Evolutionary conservation across 768 basidiomycete genomes (phyloP).

Genomic region (Suillus tomentosus): DNA sequence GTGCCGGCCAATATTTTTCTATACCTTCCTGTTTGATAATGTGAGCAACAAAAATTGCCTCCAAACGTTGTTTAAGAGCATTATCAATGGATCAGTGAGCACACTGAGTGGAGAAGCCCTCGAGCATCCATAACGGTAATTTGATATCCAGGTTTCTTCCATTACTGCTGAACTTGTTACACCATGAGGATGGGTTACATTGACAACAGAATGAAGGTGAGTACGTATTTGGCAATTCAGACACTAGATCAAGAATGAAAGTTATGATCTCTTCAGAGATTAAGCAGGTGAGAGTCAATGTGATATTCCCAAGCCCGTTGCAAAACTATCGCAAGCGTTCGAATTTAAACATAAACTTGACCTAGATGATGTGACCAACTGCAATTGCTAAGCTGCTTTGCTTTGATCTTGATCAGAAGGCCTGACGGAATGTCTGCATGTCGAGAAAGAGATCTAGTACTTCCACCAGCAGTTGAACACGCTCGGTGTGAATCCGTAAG

Average conservation of each 20-base stretch:
- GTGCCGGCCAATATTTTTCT: constrained; percentile 51
- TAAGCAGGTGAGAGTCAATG: not conserved
- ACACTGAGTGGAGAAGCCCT: not conserved
- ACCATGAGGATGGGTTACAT: constrained; percentile 42
- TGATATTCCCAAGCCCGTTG: not conserved
- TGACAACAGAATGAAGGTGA: constrained; percentile 31
- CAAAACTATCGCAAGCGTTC: not conserved
- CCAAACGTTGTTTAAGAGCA: constrained; percentile 69
- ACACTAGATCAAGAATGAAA: not conserved
- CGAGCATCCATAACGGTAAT: constrained; percentile 32
- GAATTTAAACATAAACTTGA: not conserved
- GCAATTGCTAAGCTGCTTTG: not conserved
- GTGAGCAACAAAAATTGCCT: constrained; percentile 56
- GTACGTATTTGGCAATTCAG: constrained; percentile 19
- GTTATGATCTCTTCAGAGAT: not conserved
- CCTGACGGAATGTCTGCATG: not conserved
- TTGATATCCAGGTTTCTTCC: constrained; percentile 57
- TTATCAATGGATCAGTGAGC: constrained; percentile 44
- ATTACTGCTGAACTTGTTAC: constrained; percentile 52
- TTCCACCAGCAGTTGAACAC: not conserved
- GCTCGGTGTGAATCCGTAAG: not conserved
- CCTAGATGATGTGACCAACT: not conserved
- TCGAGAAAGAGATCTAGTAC: not conserved
- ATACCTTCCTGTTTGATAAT: constrained; percentile 63
- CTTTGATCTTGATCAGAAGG: not conserved